Evolutionary conservation across 176 grass and related monocot species (phyloP), one percentile per base, ranked within the genome.

Genomic region (Poa annua): DNA sequence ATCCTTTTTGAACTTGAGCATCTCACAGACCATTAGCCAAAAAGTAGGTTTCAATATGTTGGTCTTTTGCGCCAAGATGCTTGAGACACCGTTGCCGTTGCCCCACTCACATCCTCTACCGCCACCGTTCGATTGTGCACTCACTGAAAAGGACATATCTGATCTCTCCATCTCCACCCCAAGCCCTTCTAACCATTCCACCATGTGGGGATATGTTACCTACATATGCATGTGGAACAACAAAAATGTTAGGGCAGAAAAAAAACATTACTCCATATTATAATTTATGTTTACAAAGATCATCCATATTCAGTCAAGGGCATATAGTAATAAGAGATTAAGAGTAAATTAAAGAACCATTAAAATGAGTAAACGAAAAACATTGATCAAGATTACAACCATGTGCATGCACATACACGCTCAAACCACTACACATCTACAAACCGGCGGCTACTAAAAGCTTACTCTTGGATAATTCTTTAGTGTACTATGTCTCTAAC

Each of bases 41-140:
- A 66, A 66, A 35, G 15, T 66, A 0, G 63, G 6, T 66, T 66
- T 66, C 7, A 66, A 0, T 34, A 66, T 35, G 3, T 66, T 66
- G 15, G 15, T 15, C 15, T 66, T 66, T 66, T 66, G 63, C 32
- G 32, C 29, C 32, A 66, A 19, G 32, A 66, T 32, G 63, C 60
- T 63, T 2, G 60, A 63, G 60, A 63, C 29, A 64, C 61, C 26
- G 61, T 60, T 60, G 56, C 56, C 61, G 17, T 64, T 64, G 61
- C 61, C 61, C 61, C 61, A 64, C 61, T 64, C 61, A 17, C 14
- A 34, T 64, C 29, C 26, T 64, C 29, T 0, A 6, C 13, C 2
- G 6, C 61, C 5, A 3, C 7, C 7, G 38, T 41, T 7, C 38
- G 38, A 41, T 41, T 41, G 38, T 41, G 38, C 38, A 41, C 45